Evolutionary conservation across 768 basidiomycete genomes (phyloP).

Genomic region (Termitomyces sp.): DNA sequence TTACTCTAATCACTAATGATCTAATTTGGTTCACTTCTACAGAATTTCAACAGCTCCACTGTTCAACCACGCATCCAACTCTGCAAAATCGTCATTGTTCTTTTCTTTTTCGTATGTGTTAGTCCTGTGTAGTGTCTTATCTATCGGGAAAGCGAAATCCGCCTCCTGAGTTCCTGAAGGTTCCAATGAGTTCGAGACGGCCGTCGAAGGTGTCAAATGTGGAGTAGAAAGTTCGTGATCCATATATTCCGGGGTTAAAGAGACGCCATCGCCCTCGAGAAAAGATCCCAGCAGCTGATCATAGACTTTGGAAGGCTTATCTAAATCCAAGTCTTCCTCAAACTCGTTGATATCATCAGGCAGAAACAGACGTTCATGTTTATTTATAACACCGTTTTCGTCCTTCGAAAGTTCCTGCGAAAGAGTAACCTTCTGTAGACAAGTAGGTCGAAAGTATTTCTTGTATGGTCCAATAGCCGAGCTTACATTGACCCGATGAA

Average conservation of each 20-base stretch:
- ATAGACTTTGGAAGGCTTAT: neutral
- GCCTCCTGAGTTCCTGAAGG: neutral
- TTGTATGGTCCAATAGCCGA: neutral
- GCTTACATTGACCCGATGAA: neutral
- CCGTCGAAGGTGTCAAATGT: conserved; percentile 1
- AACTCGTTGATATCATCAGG: conserved; percentile 1
- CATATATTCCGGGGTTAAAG: conserved; percentile 25
- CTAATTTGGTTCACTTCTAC: conserved; percentile 7
- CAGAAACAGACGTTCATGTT: conserved; percentile 4
- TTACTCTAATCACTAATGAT: neutral
- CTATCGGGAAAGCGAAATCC: too few species aligned
- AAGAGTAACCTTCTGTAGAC: neutral
- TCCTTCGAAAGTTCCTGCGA: neutral
- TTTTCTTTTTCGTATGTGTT: conserved; percentile 13
- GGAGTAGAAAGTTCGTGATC: neutral
- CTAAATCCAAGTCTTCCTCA: neutral
- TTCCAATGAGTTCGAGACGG: neutral
- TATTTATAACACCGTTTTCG: neutral
- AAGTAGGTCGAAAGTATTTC: neutral
- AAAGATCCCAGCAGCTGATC: neutral
- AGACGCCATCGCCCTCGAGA: conserved; percentile 21
- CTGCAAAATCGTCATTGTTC: conserved; percentile 50
- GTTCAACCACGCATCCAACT: conserved; percentile 66
- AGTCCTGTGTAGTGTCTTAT: neutral
- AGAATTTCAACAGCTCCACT: conserved; percentile 61